Evolutionary conservation across 1,284 basidiomycete genomes (phyloP), one percentile per base, ranked within the genome.

Genomic region (Athelia sp.): DNA sequence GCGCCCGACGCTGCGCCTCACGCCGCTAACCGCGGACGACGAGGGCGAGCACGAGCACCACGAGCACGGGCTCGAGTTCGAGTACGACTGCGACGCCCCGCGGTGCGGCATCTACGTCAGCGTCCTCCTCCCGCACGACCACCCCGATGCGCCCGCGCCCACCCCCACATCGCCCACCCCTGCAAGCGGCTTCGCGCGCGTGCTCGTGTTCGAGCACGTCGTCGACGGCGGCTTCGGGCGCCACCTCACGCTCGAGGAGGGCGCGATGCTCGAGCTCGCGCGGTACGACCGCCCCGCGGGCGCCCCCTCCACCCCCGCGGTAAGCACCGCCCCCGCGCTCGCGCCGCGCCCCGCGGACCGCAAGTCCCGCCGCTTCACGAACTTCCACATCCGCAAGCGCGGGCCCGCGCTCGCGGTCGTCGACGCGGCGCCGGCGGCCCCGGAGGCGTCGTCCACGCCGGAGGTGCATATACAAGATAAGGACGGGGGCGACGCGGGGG

Each of bases 51-150:
- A 58, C 10, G 74, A 81, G 42, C 73, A 68, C 31, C 73, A 73
- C 56, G 76, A 78, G 45, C 90, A 93, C 58, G 80, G 83, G 15
- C 74, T 94, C 50, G 90, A 91, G 63, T 95, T 95, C 66, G 85
- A 87, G 63, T 95, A 87, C 64, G 93, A 95, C 62, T 90, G 88
- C 55, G 90, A 92, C 54, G 84, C 91, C 0, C 84, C 90, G 11
- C 84, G 84, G 58, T 91, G 90, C 59, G 79, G 76, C 18, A 82
- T 95, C 54, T 81, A 82, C 23, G 77, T 94, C 23, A 76, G 87
- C 52, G 82, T 90, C 42, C 71, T 88, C 40, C 73, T 90, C 0
- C 74, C 82, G 1, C 76, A 83, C 13, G 73, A 75, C 40, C 78
- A 84, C 46, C 76, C 15, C 36, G 26, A 29, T 29, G 26, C 13